Evolutionary conservation across 805 yeast genomes (phyloP), one percentile per base, ranked within the genome.

Genomic region (Barnettozyma wickerhamii): DNA sequence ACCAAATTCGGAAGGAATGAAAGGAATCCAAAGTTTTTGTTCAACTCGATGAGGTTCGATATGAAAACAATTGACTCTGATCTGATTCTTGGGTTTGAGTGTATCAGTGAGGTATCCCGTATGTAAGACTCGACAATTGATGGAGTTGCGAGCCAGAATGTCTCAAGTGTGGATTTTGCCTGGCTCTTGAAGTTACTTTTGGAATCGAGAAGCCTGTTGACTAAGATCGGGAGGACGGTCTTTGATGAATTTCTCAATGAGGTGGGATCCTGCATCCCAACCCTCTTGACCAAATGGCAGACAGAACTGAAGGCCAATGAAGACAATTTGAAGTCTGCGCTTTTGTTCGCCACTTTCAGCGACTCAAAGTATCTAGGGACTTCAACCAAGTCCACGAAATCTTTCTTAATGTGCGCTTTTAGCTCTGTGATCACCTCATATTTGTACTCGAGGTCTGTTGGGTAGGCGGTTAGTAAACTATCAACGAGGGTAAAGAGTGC

Each of bases 251-350:
- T 55, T 43, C 62, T 62, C 32, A 79, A 60, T 0, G 71, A 63
- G 9, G 57, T 52, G 2, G 66, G 59, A 48, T 77, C 81, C 57
- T 79, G 84, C 58, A 76, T 72, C 35, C 77, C 71, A 6, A 79
- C 74, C 17, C 84, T 60, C 43, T 77, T 78, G 23, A 79, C 70
- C 38, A 78, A 56, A 50, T 79, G 82, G 36, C 79, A 75, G 4
- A 76, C 53, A 1, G 77, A 68, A 21, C 76, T 69, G 50, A 78
- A 77, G 3, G 77, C 67, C 18, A 59, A 40, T 1, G 66, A 45
- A 44, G 67, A 66, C 15, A 77, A 64, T 10, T 66, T 56, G 26
- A 59, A 40, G 35, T 67, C 68, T 3, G 58, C 49, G 4, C 66
- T 60, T 40, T 68, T 71, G 33, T 64, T 66, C 2, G 75, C 80